A percentile compares a stretch with the other conserved stretches of the same genome.
Evolutionary conservation across 2,329 filamentous ascomycete species (phyloP).

Genomic region (Botrytis squamosa): DNA sequence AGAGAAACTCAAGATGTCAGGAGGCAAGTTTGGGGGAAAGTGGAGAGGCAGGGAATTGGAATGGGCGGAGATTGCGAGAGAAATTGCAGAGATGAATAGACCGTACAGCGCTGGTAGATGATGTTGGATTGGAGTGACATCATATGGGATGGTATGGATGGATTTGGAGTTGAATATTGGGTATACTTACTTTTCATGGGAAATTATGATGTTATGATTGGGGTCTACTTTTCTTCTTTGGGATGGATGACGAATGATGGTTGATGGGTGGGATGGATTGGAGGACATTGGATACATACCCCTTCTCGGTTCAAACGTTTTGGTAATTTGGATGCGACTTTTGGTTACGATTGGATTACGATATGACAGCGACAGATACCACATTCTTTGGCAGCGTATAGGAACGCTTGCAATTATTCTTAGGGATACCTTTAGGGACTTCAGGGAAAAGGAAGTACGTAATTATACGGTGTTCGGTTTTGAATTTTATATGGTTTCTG

Average conservation of each 20-base stretch:
- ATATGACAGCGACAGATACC: slow-evolving; percentile 17
- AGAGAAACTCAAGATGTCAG: slow-evolving; percentile 58
- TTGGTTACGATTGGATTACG: not conserved
- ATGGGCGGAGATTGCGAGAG: slow-evolving; percentile 83
- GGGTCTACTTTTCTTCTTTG: not conserved
- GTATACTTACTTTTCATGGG: not conserved
- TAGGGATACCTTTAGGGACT: not conserved
- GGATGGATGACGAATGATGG: slow-evolving; percentile 3
- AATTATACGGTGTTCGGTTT: slow-evolving; percentile 1
- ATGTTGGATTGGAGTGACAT: not conserved
- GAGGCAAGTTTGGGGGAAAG: slow-evolving; percentile 42
- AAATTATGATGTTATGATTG: not conserved
- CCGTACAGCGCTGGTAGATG: slow-evolving; percentile 70
- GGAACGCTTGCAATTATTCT: not conserved
- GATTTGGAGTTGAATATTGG: not conserved
- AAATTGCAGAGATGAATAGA: slow-evolving; percentile 94
- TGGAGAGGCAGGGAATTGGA: slow-evolving; percentile 74
- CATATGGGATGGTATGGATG: slow-evolving; percentile 3
- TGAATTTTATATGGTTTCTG: not conserved
- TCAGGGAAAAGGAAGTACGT: not conserved
- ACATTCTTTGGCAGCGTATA: slow-evolving; percentile 13
- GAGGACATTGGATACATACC: not conserved
- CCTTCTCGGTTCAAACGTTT: not conserved
- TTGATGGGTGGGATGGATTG: not conserved
- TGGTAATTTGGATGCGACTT: not conserved